A percentile compares a stretch with the other conserved stretches of the same genome.
Evolutionary conservation across 2,329 filamentous ascomycete species (phyloP).

Genomic region (Talaromyces sp.): DNA sequence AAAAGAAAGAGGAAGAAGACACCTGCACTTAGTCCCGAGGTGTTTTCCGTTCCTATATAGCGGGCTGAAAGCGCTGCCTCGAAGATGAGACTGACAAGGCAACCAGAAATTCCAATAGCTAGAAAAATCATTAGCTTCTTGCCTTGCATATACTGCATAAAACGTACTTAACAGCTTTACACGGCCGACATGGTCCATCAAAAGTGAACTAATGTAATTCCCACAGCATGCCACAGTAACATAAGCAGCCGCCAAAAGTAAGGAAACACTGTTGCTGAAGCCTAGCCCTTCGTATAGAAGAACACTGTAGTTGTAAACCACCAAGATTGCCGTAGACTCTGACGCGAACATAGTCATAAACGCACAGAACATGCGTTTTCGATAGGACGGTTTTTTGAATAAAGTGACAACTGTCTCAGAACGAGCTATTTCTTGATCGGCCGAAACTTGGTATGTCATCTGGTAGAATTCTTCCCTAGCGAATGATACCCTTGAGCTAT

Average conservation of each 20-base stretch:
- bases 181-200: neutral
- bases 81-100: neutral
- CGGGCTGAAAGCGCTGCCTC: constrained; percentile 5
- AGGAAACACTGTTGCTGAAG: neutral
- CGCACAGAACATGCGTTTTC: constrained; percentile 1
- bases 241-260: constrained; percentile 1
- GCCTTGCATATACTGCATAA: neutral
- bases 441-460: constrained; percentile 20
- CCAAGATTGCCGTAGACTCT: neutral
- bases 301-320: constrained; percentile 1
- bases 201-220: neutral
- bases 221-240: neutral
- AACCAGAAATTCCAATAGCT: constrained; percentile 1
- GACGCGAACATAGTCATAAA: constrained; percentile 1
- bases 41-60: constrained; percentile 5
- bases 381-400: neutral
- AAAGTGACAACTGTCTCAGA: neutral
- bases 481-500: constrained; percentile 17
- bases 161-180: constrained; percentile 2
- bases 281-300: constrained; percentile 4
- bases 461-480: constrained; percentile 22
- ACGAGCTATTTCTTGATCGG: constrained; percentile 10
- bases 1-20: constrained; percentile 11
- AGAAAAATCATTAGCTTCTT: neutral
- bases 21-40: constrained; percentile 8